Percentiles rank a stretch among this genome's conserved stretches.
Evolutionary conservation across 2,329 filamentous ascomycete genomes (phyloP).

Genomic region (Chaetomiaceae sp.): DNA sequence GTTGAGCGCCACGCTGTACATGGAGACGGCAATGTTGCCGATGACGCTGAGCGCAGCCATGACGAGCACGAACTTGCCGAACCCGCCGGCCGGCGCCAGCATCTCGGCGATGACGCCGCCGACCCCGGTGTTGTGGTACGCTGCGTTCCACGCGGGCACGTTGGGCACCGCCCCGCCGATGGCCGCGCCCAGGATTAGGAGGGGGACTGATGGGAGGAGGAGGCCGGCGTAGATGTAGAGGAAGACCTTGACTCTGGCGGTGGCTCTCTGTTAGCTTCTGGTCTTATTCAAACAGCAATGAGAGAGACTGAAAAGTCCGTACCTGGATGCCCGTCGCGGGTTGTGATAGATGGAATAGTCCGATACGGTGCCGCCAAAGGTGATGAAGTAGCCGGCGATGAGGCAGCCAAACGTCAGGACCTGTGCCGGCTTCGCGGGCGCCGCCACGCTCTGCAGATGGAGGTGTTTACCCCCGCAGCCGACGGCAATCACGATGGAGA

Average conservation of each 20-base stretch:
- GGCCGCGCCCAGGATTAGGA: conserved; percentile 46
- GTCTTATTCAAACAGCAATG: background rate
- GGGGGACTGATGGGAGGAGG: conserved; percentile 43
- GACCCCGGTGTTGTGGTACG: conserved; percentile 38
- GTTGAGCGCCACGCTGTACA: conserved; percentile 36
- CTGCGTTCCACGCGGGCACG: conserved; percentile 37
- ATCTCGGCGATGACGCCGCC: conserved; percentile 45
- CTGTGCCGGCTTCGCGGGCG: conserved; percentile 34
- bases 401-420: conserved; percentile 43
- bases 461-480: conserved; percentile 50
- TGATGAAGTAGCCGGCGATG: conserved; percentile 50
- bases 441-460: conserved; percentile 39
- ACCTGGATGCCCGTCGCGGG: conserved; percentile 37
- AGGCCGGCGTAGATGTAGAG: conserved; percentile 49
- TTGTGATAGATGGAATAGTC: conserved; percentile 55
- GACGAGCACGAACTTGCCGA: conserved; percentile 44
- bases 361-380: conserved; percentile 51
- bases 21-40: conserved; percentile 40
- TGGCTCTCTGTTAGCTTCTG: background rate
- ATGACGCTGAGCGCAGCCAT: conserved; percentile 41
- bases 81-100: conserved; percentile 41
- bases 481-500: conserved; percentile 47
- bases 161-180: conserved; percentile 47
- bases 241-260: conserved; percentile 37
- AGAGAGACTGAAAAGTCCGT: conserved; percentile 15